A percentile compares a stretch with the other conserved stretches of the same genome.
Conservation (phyloP, 768 basidiomycete species). For the Suillus luteus region DNA sequence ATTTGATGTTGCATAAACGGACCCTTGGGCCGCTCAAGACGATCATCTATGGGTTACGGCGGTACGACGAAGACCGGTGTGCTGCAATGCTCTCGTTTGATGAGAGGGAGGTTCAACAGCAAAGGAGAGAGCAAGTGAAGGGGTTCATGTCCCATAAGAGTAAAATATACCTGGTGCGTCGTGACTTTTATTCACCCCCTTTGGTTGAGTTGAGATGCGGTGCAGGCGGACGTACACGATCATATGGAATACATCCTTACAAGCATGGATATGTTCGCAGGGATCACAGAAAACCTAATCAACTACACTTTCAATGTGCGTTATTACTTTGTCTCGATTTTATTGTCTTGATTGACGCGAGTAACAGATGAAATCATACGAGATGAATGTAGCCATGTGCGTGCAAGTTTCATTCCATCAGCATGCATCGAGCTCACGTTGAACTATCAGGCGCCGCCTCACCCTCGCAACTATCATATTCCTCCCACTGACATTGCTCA, state of each 20-base stretch:
- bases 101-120: conserved; percentile 7
- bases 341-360: background rate
- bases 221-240: conserved; percentile 70
- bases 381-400: conserved; percentile 76
- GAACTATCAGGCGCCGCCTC: conserved; percentile 52
- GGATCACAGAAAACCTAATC: conserved; percentile 67
- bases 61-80: conserved; percentile 70
- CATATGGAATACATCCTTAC: conserved; percentile 74
- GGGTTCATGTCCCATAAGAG: conserved; percentile 71
- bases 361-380: conserved; percentile 64
- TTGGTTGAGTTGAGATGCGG: background rate
- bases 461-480: conserved; percentile 72
- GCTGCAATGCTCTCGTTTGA: conserved; percentile 52
- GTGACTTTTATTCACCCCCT: background rate
- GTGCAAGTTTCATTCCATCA: conserved; percentile 19
- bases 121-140: conserved; percentile 37
- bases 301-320: conserved; percentile 74
- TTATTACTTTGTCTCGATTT: conserved; percentile 8
- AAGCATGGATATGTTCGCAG: conserved; percentile 73
- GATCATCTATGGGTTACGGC: conserved; percentile 64
- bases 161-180: conserved; percentile 64
- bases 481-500: conserved; percentile 68
- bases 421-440: conserved; percentile 5
- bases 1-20: conserved; percentile 72
- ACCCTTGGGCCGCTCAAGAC: conserved; percentile 73